Evolutionary conservation across 1,139 yeast species (phyloP), one percentile per base, ranked within the genome.

Genomic region (Geotrichum histeridarum): DNA sequence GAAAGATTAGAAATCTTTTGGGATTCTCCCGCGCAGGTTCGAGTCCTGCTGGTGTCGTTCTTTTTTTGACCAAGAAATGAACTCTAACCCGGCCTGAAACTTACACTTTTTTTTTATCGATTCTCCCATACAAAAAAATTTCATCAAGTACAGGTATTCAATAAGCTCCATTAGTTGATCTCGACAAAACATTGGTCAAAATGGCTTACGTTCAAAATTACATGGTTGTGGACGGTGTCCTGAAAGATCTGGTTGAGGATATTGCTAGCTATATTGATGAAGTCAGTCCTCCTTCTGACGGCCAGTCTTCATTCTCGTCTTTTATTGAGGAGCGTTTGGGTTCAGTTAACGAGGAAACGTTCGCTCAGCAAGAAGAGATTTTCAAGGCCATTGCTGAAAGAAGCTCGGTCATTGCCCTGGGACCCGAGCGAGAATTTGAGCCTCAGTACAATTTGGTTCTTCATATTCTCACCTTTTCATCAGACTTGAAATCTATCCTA

Each of bases 11-110:
- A 83, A 82, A 76, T 77, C 79, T 82, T 81, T 78, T 82, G 85
- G 88, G 86, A 84, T 79, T 77, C 77, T 80, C 86, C 88, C 86
- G 86, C 89, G 87, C 86, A 83, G 88, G 89, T 83, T 83, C 88
- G 84, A 83, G 82, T 83, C 88, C 88, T 82, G 88, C 86, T 78
- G 85, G 81, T 82, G 87, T 82, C 88, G 88, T 43, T 31, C 15
- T 50, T 42, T 50, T 48, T 11, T 12, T 33, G 6, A 3, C 6
- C 8, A 7, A 9, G n/a, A 2, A 33, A 22, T 22, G 14, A 35
- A 35, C 38, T 15, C 38, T 35, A 35, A 37, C 8, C 39, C 39
- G 39, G 39, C n/a, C 39, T 37, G 39, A 37, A 9, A 37, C 6
- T 37, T 37, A 37, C 39, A 12, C 39, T 37, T 37, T 12, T 37